phyloP scores from a whole-genome alignment of 441 rosid genomes.

The Melastoma candidum region DNA sequence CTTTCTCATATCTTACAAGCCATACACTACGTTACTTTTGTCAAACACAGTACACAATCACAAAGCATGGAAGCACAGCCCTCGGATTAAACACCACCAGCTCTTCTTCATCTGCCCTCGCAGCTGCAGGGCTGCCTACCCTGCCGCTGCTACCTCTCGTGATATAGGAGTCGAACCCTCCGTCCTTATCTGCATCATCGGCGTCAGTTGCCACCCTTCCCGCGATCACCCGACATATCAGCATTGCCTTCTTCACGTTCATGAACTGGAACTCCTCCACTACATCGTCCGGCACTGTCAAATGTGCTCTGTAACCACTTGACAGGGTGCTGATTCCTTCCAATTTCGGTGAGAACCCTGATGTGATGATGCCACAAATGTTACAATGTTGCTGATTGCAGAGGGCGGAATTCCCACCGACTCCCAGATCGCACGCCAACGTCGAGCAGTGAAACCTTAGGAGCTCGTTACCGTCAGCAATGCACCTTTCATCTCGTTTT shows the following conservation, averaged over 20 bases:
- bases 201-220: constrained; percentile 74
- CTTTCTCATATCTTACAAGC: not conserved
- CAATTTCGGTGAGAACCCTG: constrained; percentile 80
- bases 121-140: constrained; percentile 2
- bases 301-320: constrained; percentile 78
- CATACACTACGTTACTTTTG: too few relatives aligned
- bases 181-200: constrained; percentile 42
- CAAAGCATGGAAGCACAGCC: constrained; percentile 97
- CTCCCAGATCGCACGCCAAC: constrained; percentile 68
- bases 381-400: constrained; percentile 77
- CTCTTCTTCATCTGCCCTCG: constrained; percentile 68
- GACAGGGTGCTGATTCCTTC: constrained; percentile 79
- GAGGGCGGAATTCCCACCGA: constrained; percentile 37
- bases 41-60: constrained; percentile 68
- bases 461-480: constrained; percentile 96
- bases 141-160: constrained; percentile 46
- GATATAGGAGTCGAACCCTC: constrained; percentile 52
- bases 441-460: constrained; percentile 79
- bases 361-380: constrained; percentile 66
- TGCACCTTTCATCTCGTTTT: constrained; percentile 70
- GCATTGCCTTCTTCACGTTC: constrained; percentile 86
- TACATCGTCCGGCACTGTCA: constrained; percentile 65
- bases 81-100: constrained; percentile 79
- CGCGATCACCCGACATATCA: constrained; percentile 81
- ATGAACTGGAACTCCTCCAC: constrained; percentile 84